A percentile compares a stretch with the other conserved stretches of the same genome.
These are phyloP conservation scores for Malus orientalis DNA, from an alignment of 306 rosid genomes.

Conservation along the genomic window DNA sequence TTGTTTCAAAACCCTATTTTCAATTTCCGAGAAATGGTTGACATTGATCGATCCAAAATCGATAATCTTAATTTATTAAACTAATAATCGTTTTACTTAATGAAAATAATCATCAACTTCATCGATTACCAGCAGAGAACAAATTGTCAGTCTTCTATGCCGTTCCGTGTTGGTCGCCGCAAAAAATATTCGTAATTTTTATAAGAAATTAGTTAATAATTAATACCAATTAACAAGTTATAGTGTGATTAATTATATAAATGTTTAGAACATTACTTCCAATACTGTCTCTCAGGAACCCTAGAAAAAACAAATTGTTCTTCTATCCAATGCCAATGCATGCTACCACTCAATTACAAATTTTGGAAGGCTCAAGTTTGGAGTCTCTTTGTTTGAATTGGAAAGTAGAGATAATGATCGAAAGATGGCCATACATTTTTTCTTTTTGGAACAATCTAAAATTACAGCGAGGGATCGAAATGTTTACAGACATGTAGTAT, in stretches of 20 bases:
- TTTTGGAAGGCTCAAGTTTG: not conserved
- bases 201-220: not conserved
- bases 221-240: not conserved
- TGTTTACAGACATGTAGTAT: no score
- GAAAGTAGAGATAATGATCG: slow-evolving; percentile 9
- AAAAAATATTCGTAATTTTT: slow-evolving; percentile 6
- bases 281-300: slow-evolving; percentile 60
- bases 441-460: not conserved
- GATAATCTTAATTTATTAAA: slow-evolving; percentile 3
- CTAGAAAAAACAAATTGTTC: slow-evolving; percentile 25
- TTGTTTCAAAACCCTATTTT: slow-evolving; percentile 24
- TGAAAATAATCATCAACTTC: slow-evolving; percentile 18
- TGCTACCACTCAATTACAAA: not conserved
- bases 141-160: slow-evolving; percentile 43
- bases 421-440: not conserved
- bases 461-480: not conserved
- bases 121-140: slow-evolving; percentile 20
- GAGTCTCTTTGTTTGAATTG: slow-evolving; percentile 21
- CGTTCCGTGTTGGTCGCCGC: slow-evolving; percentile 44
- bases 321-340: not conserved
- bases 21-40: slow-evolving; percentile 36
- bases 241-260: not conserved
- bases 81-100: slow-evolving; percentile 16
- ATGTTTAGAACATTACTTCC: slow-evolving; percentile 29
- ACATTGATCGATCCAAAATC: slow-evolving; percentile 21